Percentiles rank a stretch among this genome's conserved stretches.
Evolutionary conservation across 2,329 filamentous ascomycete species (phyloP).

Genomic region (Didymella arachidicola): DNA sequence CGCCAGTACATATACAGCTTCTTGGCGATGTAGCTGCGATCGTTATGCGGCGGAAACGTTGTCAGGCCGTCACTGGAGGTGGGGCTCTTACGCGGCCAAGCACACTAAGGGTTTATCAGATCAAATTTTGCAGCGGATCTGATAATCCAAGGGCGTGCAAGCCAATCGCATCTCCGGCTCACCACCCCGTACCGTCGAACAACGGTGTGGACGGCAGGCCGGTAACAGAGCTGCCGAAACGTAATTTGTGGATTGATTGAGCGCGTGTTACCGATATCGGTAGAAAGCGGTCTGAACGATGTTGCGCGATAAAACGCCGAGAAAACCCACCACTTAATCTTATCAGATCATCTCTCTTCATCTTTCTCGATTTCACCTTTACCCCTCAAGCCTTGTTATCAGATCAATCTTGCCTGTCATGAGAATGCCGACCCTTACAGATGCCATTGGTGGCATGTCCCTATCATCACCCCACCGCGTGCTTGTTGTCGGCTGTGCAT

Average conservation of each 20-base stretch:
- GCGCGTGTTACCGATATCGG: conserved; percentile 26
- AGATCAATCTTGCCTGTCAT: conserved; percentile 34
- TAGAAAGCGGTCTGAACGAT: conserved; percentile 6
- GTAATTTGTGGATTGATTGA: conserved; percentile 5
- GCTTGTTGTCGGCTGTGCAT: conserved; percentile 74
- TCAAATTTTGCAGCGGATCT: conserved; percentile 31
- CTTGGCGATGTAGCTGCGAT: conserved; percentile 5
- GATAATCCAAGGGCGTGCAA: conserved; percentile 17
- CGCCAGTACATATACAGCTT: conserved; percentile 1
- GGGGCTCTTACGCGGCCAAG: conserved; percentile 19
- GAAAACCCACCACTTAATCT: conserved; percentile 32
- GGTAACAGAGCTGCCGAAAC: conserved; percentile 4
- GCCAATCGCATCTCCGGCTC: conserved; percentile 11
- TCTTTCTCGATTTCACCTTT: conserved; percentile 7
- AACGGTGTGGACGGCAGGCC: conserved; percentile 11
- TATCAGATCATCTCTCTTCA: conserved; percentile 48
- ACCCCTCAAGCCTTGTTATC: conserved; percentile 11
- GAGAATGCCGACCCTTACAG: conserved; percentile 38
- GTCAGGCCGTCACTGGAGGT: conserved; percentile 5
- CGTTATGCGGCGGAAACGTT: conserved; percentile 1
- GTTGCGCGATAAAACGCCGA: conserved; percentile 30
- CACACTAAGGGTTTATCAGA: conserved; percentile 27
- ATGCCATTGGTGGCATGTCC: conserved; percentile 38
- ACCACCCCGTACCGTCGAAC: conserved; percentile 10
- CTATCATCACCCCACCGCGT: conserved; percentile 53